Evolutionary conservation across 2,329 filamentous ascomycete genomes (phyloP).

Genomic region (Diplodia intermedia): DNA sequence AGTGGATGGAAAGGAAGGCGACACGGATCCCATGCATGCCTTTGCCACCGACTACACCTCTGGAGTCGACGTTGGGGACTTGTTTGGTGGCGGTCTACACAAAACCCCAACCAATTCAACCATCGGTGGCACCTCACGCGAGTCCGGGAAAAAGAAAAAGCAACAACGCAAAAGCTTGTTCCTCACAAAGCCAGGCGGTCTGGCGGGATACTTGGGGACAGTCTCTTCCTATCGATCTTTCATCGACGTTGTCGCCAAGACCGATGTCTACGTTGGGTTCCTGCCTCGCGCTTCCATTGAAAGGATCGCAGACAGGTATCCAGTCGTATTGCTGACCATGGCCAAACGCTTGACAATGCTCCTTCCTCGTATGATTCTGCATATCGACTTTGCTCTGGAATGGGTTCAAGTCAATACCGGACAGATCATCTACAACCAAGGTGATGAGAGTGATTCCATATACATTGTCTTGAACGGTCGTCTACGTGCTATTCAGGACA

Average conservation of each 20-base stretch:
- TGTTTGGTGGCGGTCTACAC: slow-evolving; percentile 37
- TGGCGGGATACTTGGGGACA: slow-evolving; percentile 93
- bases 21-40: slow-evolving; percentile 54
- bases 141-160: slow-evolving; percentile 52
- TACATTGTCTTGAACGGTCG: slow-evolving; percentile 97
- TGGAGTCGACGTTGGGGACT: slow-evolving; percentile 46
- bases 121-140: slow-evolving; percentile 33
- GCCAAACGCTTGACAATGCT: slow-evolving; percentile 92
- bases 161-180: slow-evolving; percentile 75
- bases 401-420: slow-evolving; percentile 97
- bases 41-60: slow-evolving; percentile 42
- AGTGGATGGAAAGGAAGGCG: slow-evolving; percentile 64
- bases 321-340: slow-evolving; percentile 91
- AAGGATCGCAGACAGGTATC: slow-evolving; percentile 89
- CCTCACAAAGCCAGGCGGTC: slow-evolving; percentile 89
- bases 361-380: slow-evolving; percentile 85
- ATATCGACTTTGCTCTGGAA: slow-evolving; percentile 97
- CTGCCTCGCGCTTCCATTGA: slow-evolving; percentile 85
- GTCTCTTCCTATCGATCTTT: slow-evolving; percentile 96
- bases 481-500: slow-evolving; percentile 82
- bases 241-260: slow-evolving; percentile 95
- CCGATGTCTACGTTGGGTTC: slow-evolving; percentile 97
- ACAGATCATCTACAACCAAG: slow-evolving; percentile 91
- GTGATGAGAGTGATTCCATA: slow-evolving; percentile 96
- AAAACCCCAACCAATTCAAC: slow-evolving; percentile 41